A percentile compares a stretch with the other conserved stretches of the same genome.
phyloP scores from a whole-genome alignment of 495 filamentous ascomycete species.

The Neurospora sublineolata region DNA sequence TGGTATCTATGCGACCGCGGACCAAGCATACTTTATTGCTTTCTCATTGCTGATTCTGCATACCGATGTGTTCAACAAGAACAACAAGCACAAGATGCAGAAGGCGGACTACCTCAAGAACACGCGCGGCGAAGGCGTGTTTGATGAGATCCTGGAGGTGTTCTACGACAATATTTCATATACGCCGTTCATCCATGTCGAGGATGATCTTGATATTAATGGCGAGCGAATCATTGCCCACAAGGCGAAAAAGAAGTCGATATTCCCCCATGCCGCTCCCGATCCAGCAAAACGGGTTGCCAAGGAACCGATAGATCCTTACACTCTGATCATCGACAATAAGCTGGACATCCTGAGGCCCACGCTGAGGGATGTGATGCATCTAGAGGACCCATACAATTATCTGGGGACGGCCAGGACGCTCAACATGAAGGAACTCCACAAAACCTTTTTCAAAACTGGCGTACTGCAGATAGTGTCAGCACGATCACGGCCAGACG shows the following conservation, averaged over 20 bases:
- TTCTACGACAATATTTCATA: constrained; percentile 98
- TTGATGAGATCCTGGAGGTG: constrained; percentile 84
- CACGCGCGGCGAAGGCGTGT: constrained; percentile 75
- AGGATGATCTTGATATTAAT: constrained; percentile 78
- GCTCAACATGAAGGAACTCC: constrained; percentile 65
- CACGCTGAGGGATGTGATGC: constrained; percentile 80
- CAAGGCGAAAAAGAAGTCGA: constrained; percentile 51
- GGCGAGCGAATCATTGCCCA: constrained; percentile 62
- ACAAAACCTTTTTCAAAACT: constrained; percentile 79
- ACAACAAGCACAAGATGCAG: constrained; percentile 99
- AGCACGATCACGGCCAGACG: constrained; percentile 80
- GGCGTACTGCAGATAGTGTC: constrained; percentile 91
- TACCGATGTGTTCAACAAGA: constrained; percentile 98
- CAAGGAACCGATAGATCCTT: constrained; percentile 87
- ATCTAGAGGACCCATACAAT: constrained; percentile 81
- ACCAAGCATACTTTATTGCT: constrained; percentile 93
- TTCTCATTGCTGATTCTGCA: constrained; percentile 95
- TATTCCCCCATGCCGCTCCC: constrained; percentile 53
- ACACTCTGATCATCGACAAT: constrained; percentile 81
- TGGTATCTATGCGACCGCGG: constrained; percentile 81
- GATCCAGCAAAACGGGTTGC: constrained; percentile 56
- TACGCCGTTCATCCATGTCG: constrained; percentile 92
- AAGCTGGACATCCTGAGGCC: constrained; percentile 74
- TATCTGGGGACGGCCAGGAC: constrained; percentile 66
- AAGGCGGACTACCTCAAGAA: constrained; percentile 93